Base-by-base conservation (phyloP, 2,329 filamentous ascomycete genomes). In the Hymenoscyphus salicellus region DNA sequence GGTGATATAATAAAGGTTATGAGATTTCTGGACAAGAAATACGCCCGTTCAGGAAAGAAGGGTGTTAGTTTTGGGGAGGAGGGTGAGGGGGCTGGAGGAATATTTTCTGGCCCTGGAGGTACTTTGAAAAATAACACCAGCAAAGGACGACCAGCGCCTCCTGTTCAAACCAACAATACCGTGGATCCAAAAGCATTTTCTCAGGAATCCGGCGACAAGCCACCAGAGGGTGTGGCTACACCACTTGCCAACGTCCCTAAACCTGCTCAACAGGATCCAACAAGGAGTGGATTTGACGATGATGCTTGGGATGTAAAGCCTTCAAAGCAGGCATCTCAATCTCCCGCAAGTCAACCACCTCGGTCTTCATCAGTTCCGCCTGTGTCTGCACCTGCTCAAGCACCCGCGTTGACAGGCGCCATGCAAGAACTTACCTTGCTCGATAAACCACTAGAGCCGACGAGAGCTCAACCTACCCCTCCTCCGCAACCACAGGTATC, bases 281-380 rank as follows among this genome's bases (percentile, higher is more conserved):
- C 78, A 41, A 73, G 78, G 52, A 80, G 82, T 65, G 92, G 92
- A 2, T 98, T 98, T 73, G 95, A 99, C 60, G 95, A 98, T 74
- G 92, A 98, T 80, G 95, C 95, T 8, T 99, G 95, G 95, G 92
- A 96, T 73, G 89, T 97, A 59, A 97, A 97, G 79, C 91, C 92
- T 20, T 85, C 89, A 16, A 89, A 87, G 74, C 84, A 88, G 60
- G 69, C 73, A 69, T 68, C 77, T 60, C 63, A 76, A 69, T 69
- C 79, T 70, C 66, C 78, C 43, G 55, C 69, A 76, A 65, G 67
- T 49, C 61, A 78, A 38, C 71, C 79, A 56, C 74, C 81, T 58
- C 74, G 78, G 36, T 71, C 82, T 26, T 72, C 79, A 17, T 71
- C 79, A 16, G 72, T 81, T 52, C 28, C 55, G n/a, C 28, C 55